A percentile compares a stretch with the other conserved stretches of the same genome.
phyloP scores from a whole-genome alignment of 139 green algal species.

The Chlamydomonas sp. region DNA sequence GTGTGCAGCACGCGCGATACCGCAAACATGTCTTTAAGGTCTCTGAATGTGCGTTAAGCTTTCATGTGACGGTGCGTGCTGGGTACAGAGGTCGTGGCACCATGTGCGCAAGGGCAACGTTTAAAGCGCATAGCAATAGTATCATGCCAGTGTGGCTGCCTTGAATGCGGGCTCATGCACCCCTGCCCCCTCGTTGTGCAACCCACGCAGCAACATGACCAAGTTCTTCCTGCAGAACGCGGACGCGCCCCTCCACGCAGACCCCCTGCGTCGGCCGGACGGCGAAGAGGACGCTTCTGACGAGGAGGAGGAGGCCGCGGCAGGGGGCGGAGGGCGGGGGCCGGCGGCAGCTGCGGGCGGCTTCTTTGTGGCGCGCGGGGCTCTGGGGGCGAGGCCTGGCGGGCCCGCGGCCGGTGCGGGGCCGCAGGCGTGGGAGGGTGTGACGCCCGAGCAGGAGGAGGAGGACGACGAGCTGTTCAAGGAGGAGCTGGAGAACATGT shows the following conservation, averaged over 20 bases:
- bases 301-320: background rate
- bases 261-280: background rate
- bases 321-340: no score
- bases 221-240: conserved; percentile 21
- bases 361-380: background rate
- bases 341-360: background rate
- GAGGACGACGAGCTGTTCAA: background rate
- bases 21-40: no score
- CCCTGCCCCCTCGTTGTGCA: background rate
- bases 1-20: no score
- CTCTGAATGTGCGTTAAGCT: no score
- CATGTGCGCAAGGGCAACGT: no score
- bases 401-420: background rate
- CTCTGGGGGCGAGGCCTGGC: background rate
- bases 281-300: background rate
- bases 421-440: background rate
- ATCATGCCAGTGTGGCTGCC: no score
- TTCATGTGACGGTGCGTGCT: no score
- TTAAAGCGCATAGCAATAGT: no score
- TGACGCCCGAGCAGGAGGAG: conserved; percentile 12
- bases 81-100: no score
- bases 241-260: background rate
- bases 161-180: no score
- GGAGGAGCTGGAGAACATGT: background rate
- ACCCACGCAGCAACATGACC: background rate